Conservation (phyloP, 768 basidiomycete species). For the Boletellus emodensis region DNA sequence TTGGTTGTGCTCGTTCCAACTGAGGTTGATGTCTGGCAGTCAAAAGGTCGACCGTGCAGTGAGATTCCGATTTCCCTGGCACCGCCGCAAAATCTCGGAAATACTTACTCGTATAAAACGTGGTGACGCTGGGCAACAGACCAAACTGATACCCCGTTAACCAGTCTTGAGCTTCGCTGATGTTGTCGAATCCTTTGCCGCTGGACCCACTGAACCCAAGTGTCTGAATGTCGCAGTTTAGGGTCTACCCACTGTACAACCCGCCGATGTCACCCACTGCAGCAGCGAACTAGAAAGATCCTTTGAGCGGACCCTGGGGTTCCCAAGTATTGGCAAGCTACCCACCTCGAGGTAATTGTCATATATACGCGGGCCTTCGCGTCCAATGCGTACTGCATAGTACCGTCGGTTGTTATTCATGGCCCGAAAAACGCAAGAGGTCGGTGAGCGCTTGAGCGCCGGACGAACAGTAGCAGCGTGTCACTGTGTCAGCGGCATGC, state of each 20-base stretch:
- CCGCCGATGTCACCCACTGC: slow-evolving; percentile 16
- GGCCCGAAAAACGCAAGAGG: not conserved
- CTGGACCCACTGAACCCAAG: slow-evolving; percentile 30
- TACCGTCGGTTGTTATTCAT: slow-evolving; percentile 24
- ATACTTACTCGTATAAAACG: slow-evolving; percentile 19
- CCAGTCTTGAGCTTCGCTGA: slow-evolving; percentile 27
- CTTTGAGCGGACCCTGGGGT: not conserved
- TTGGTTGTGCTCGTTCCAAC: slow-evolving; percentile 12
- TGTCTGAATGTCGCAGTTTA: slow-evolving; percentile 17
- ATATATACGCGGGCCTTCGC: slow-evolving; percentile 32
- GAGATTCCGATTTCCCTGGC: not conserved
- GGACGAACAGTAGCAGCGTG: not conserved
- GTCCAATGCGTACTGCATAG: slow-evolving; percentile 35
- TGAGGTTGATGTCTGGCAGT: slow-evolving; percentile 19
- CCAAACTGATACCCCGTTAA: slow-evolving; percentile 14
- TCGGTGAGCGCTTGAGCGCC: not conserved
- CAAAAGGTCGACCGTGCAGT: not conserved
- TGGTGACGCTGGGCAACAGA: slow-evolving; percentile 1
- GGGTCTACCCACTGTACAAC: not conserved
- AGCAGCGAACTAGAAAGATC: slow-evolving; percentile 16
- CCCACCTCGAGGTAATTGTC: slow-evolving; percentile 28
- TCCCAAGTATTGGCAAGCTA: not conserved
- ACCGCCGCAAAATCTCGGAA: not conserved
- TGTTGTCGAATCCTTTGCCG: slow-evolving; percentile 30
- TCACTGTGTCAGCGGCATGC: not conserved